Evolutionary conservation across 1,139 yeast genomes (phyloP).

Genomic region (Hyphopichia wangnamkhiaoensis): DNA sequence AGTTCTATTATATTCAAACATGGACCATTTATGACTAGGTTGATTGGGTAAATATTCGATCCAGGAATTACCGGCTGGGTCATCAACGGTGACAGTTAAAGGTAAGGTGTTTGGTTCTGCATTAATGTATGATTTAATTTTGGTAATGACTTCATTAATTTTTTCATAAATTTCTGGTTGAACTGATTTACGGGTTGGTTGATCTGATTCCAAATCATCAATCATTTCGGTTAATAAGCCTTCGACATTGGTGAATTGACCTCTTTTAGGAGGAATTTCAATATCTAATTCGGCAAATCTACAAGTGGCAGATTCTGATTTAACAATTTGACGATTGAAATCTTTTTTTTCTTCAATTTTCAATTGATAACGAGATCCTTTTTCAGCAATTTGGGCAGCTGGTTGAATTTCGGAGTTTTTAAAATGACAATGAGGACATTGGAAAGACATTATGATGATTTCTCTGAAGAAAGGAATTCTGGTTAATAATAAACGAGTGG

Average conservation of each 20-base stretch:
- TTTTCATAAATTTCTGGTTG: constrained; percentile 79
- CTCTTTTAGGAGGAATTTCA: constrained; percentile 94
- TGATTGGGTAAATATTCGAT: constrained; percentile 88
- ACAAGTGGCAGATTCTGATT: constrained; percentile 85
- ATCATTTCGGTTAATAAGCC: constrained; percentile 84
- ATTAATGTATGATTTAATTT: constrained; percentile 56
- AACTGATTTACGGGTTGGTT: constrained; percentile 66
- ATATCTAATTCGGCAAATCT: constrained; percentile 82
- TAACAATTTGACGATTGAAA: constrained; percentile 87
- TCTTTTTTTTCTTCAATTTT: constrained; percentile 73
- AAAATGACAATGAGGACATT: constrained; percentile 92
- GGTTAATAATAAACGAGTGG: constrained; percentile 80
- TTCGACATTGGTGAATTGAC: constrained; percentile 90
- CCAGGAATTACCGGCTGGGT: constrained; percentile 98
- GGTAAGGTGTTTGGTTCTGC: constrained; percentile 75
- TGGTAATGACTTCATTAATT: constrained; percentile 67
- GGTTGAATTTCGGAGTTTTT: constrained; percentile 93
- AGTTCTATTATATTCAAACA: constrained; percentile 77
- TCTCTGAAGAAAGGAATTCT: constrained; percentile 91
- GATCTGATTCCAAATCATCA: constrained; percentile 80
- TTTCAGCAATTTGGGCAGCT: constrained; percentile 85
- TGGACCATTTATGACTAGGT: constrained; percentile 88
- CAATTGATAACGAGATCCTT: constrained; percentile 75
- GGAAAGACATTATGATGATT: constrained; percentile 91
- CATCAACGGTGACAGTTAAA: constrained; percentile 78